A percentile compares a stretch with the other conserved stretches of the same genome.
Evolutionary conservation across 2,329 filamentous ascomycete genomes (phyloP).

Genomic region (Neodidymelliopsis sp.): DNA sequence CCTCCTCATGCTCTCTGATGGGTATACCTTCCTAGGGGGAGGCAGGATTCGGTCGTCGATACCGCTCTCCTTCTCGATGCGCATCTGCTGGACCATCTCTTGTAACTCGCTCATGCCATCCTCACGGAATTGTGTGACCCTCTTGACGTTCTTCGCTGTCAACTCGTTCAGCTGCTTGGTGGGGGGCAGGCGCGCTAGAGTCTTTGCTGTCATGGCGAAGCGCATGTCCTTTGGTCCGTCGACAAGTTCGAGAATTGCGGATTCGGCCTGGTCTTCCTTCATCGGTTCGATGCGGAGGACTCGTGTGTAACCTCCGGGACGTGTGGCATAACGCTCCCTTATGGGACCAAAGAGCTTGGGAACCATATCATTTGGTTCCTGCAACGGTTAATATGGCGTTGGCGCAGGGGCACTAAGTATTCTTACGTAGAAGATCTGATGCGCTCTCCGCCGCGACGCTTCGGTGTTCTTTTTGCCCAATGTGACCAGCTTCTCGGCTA

Average conservation of each 20-base stretch:
- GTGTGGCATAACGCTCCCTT: slow-evolving; percentile 75
- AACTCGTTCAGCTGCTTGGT: slow-evolving; percentile 70
- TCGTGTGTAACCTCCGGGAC: slow-evolving; percentile 93
- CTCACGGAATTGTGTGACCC: slow-evolving; percentile 79
- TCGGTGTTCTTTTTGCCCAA: slow-evolving; percentile 92
- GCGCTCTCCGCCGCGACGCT: slow-evolving; percentile 76
- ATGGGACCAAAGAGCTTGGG: slow-evolving; percentile 90
- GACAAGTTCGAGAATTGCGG: slow-evolving; percentile 91
- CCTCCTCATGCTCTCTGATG: slow-evolving; percentile 34
- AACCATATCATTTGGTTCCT: slow-evolving; percentile 74
- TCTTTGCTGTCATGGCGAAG: slow-evolving; percentile 90
- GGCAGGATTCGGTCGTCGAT: slow-evolving; percentile 38
- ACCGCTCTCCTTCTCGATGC: slow-evolving; percentile 30
- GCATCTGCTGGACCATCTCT: slow-evolving; percentile 57
- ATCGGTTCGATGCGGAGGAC: slow-evolving; percentile 90
- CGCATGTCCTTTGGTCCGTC: slow-evolving; percentile 94
- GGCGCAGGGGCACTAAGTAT: slow-evolving; percentile 10
- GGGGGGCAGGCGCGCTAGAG: slow-evolving; percentile 69
- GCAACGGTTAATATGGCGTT: slow-evolving; percentile 20
- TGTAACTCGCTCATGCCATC: slow-evolving; percentile 74
- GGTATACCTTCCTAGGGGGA: slow-evolving; percentile 42
- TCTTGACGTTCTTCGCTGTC: slow-evolving; percentile 79
- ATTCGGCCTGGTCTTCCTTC: slow-evolving; percentile 85
- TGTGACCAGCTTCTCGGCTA: slow-evolving; percentile 95
- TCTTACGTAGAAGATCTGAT: slow-evolving; percentile 83